phyloP scores from a whole-genome alignment of 2,329 filamentous ascomycete genomes.

The Cryphonectria radicalis region DNA sequence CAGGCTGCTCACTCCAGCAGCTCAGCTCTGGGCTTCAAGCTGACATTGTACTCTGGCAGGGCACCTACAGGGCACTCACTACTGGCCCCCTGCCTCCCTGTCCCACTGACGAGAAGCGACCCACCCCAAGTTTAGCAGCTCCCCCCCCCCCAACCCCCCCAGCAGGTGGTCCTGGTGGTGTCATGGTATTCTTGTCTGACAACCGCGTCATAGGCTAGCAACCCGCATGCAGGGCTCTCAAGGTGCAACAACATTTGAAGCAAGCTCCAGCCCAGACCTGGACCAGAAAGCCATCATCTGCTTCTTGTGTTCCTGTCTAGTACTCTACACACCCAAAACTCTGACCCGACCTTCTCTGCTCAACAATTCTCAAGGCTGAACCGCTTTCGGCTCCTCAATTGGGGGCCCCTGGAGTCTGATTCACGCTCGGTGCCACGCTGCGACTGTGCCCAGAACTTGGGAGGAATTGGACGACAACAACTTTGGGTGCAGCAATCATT shows the following conservation, averaged over 20 bases:
- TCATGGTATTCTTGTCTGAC: neutral
- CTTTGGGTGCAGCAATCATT: neutral
- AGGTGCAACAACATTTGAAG: neutral
- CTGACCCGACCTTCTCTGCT: neutral
- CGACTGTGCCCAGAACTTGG: neutral
- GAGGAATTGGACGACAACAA: neutral
- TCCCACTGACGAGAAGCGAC: neutral
- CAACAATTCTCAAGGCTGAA: neutral
- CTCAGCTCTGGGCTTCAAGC: neutral
- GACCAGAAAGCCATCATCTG: neutral
- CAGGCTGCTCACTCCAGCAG: neutral
- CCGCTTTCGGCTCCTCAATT: slow-evolving; percentile 18
- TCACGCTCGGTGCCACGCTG: neutral
- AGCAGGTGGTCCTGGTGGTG: neutral
- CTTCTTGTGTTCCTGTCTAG: neutral
- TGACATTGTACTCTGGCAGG: neutral
- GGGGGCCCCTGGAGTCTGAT: neutral
- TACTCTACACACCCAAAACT: neutral
- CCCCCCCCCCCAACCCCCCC: neutral
- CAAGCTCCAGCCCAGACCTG: neutral
- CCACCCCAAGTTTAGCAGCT: neutral
- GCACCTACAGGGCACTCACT: neutral
- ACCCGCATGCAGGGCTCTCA: slow-evolving; percentile 7
- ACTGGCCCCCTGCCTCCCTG: neutral
- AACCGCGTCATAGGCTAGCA: slow-evolving; percentile 24